Percentiles rank a stretch among this genome's conserved stretches.
phyloP scores from a whole-genome alignment of 2,329 filamentous ascomycete genomes.

The Coniella vitis region DNA sequence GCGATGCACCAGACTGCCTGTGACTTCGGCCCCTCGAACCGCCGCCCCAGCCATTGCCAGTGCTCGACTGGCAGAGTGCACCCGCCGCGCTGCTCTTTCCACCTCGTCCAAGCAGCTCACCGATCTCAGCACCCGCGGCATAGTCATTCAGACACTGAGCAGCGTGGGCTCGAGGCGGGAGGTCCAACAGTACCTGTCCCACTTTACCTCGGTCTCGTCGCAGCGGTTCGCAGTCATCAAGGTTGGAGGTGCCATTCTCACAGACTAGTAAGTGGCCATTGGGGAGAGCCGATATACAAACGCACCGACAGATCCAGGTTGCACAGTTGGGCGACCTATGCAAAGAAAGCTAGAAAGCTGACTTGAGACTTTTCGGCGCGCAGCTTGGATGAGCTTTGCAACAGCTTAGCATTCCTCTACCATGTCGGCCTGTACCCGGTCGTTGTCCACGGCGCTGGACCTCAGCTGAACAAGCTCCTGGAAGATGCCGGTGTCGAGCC shows the following conservation, averaged over 20 bases:
- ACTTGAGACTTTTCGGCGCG: background rate
- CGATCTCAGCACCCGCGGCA: constrained; percentile 63
- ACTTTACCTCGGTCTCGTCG: constrained; percentile 93
- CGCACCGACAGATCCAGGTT: too few relatives aligned
- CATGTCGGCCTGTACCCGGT: constrained; percentile 92
- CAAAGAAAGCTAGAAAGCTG: background rate
- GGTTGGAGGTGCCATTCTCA: constrained; percentile 92
- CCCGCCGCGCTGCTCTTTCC: constrained; percentile 25
- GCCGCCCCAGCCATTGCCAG: constrained; percentile 8
- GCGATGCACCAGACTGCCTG: constrained; percentile 28
- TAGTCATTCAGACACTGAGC: constrained; percentile 84
- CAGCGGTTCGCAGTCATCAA: constrained; percentile 99
- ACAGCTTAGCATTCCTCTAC: constrained; percentile 83
- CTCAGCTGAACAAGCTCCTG: constrained; percentile 87
- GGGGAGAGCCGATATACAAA: too few relatives aligned
- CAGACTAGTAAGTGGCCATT: constrained; percentile 56
- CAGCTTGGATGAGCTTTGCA: constrained; percentile 75
- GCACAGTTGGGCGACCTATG: too few relatives aligned
- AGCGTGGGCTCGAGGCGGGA: constrained; percentile 95
- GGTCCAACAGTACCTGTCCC: constrained; percentile 93
- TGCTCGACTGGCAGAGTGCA: constrained; percentile 16
- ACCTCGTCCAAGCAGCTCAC: constrained; percentile 27
- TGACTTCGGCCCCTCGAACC: constrained; percentile 2
- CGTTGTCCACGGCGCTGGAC: constrained; percentile 90
- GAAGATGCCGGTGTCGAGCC: constrained; percentile 89